These are phyloP conservation scores for Ceratocystis ficicola DNA, from an alignment of 2,329 filamentous ascomycete genomes.

Conservation along the genomic window DNA sequence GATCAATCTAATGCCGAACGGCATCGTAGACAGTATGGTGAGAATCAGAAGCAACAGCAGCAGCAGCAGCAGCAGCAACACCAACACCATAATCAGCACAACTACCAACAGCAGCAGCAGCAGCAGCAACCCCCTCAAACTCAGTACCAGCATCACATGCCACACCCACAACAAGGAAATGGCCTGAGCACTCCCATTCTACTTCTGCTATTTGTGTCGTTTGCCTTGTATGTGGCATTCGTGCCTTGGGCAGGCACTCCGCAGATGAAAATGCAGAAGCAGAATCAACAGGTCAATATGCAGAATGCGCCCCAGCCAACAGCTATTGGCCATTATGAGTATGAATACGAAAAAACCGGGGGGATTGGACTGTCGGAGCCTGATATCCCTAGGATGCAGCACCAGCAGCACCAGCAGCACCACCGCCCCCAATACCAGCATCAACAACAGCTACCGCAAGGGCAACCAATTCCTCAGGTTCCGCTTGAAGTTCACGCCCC, in stretches of 20 bases:
- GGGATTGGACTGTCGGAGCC: constrained; percentile 5
- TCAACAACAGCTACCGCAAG: not conserved
- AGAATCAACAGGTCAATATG: constrained; percentile 16
- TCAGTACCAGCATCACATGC: constrained; percentile 18
- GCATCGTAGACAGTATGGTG: constrained; percentile 12
- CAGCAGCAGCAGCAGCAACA: constrained; percentile 10
- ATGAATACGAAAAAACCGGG: constrained; percentile 6
- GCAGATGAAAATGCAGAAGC: constrained; percentile 12
- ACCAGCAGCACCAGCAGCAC: not conserved
- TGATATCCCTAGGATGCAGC: constrained; percentile 12
- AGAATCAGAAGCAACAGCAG: constrained; percentile 13
- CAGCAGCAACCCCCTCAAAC: constrained; percentile 11
- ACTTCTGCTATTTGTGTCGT: constrained; percentile 21
- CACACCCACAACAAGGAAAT: constrained; percentile 17
- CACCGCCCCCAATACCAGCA: not conserved
- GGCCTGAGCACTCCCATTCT: constrained; percentile 20
- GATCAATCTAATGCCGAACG: constrained; percentile 13
- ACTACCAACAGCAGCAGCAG: constrained; percentile 1
- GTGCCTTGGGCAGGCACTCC: constrained; percentile 20
- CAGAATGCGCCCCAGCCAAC: constrained; percentile 5
- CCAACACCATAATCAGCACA: constrained; percentile 10
- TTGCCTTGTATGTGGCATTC: constrained; percentile 22
- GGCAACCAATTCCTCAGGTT: not conserved
- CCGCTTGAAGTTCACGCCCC: not conserved
- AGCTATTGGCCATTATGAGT: not conserved